These are phyloP conservation scores for Cutaneotrichosporon dermatis DNA, from an alignment of 1,284 basidiomycete genomes.

Conservation along the genomic window DNA sequence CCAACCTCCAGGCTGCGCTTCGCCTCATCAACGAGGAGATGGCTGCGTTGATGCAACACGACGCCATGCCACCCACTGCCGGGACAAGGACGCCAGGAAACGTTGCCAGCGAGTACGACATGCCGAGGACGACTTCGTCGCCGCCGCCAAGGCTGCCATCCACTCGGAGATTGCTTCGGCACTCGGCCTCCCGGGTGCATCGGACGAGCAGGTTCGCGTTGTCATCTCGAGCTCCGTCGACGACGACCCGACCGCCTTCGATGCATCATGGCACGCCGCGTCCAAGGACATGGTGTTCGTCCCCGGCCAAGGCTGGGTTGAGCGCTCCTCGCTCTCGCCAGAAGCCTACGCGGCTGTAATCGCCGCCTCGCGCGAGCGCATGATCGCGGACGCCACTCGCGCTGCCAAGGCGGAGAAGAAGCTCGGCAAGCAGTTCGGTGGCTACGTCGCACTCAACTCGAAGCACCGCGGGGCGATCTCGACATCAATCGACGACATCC, in stretches of 20 bases:
- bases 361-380: constrained; percentile 61
- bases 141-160: constrained; percentile 65
- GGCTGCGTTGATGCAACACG: constrained; percentile 74
- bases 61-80: constrained; percentile 84
- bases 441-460: constrained; percentile 76
- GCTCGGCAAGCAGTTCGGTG: constrained; percentile 77
- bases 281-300: constrained; percentile 64
- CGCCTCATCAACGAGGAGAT: constrained; percentile 75
- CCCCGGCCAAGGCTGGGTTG: constrained; percentile 62
- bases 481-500: constrained; percentile 66
- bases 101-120: constrained; percentile 65
- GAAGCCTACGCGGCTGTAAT: constrained; percentile 64
- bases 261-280: constrained; percentile 62
- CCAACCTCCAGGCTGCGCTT: constrained; percentile 56
- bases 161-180: constrained; percentile 72
- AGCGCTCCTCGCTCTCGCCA: constrained; percentile 57
- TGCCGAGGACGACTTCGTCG: constrained; percentile 74
- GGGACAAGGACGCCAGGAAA: constrained; percentile 68
- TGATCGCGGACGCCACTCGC: constrained; percentile 76
- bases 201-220: constrained; percentile 68
- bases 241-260: constrained; percentile 58
- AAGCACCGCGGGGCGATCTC: constrained; percentile 64
- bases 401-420: constrained; percentile 89
- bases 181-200: constrained; percentile 81
- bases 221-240: constrained; percentile 62